phyloP scores from a whole-genome alignment of 441 rosid species.

The Populus tomentosa region DNA sequence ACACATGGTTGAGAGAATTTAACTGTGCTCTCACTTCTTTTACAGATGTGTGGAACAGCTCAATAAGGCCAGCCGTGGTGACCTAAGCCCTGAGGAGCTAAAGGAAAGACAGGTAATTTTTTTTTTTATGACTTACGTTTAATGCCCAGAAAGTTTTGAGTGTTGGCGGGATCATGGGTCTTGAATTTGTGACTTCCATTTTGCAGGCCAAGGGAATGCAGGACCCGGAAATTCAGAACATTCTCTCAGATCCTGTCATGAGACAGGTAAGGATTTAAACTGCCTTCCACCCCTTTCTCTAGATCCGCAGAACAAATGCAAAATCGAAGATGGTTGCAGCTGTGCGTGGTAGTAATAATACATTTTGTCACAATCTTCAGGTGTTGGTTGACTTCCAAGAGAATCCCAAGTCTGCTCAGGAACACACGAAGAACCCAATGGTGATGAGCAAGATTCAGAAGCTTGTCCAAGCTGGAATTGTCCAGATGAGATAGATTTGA shows the following conservation, averaged over 20 bases:
- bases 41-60: conserved; percentile 74
- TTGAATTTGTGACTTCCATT: neutral
- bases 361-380: conserved; percentile 23
- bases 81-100: conserved; percentile 83
- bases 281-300: neutral
- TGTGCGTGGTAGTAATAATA: neutral
- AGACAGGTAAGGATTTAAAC: conserved; percentile 54
- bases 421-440: conserved; percentile 82
- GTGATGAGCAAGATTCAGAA: conserved; percentile 93
- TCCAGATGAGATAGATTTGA: conserved; percentile 57
- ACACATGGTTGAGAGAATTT: neutral
- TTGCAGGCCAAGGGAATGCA: conserved; percentile 88
- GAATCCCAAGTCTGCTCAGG: conserved; percentile 85
- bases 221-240: conserved; percentile 90
- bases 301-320: no score
- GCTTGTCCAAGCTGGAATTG: conserved; percentile 81
- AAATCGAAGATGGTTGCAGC: no score
- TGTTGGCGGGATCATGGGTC: neutral
- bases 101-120: conserved; percentile 86
- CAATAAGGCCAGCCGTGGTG: conserved; percentile 84
- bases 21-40: neutral
- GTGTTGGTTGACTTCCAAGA: conserved; percentile 88
- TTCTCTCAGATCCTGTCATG: conserved; percentile 93
- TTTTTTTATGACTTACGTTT: neutral
- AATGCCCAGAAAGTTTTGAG: neutral